Evolutionary conservation across 2,329 filamentous ascomycete genomes (phyloP), one percentile per base, ranked within the genome.

Genomic region (Emericellopsis atlantica): DNA sequence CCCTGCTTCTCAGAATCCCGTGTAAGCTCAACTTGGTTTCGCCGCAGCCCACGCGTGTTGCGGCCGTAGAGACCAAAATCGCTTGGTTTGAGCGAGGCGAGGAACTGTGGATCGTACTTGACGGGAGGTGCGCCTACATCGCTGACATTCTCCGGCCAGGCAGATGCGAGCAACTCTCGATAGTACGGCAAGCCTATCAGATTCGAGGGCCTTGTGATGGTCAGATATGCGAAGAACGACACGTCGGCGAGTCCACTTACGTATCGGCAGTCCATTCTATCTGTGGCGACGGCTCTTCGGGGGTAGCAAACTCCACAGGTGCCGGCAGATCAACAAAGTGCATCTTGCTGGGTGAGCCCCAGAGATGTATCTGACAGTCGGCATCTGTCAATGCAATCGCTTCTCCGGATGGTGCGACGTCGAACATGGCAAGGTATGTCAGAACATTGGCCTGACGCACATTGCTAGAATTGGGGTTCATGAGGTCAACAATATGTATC

Each of bases 401-500:
- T 58, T 94, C 87, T 1, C 88, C 89, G 2, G 88, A 93, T 0
- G 85, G 81, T 4, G 89, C 86, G 49, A 95, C 79, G 50, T 95
- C 88, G 47, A 95, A 78, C 47, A 84, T 81, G 44, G 77, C 79
- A 49, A 95, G 72, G 49, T 82, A 86, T 1, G 72, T 74, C 23
- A 80, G 72, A 5, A 89, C 76, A 51, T 89, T 88, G 29, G 84
- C 81, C 61, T 93, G 88, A 39, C 84, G 77, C 40, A 95, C 77
- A 49, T 84, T 89, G 54, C 86, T 87, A 16, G 85, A 81, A 54
- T 93, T 89, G 0, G 87, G 85, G 46, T 95, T 95, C 77, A 93
- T 87, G 5, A 98, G 74, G 58, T 98, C 92, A 39, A 96, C 87
- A 12, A 96, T 83, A 56, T 98, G 90, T 58, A 98, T 84, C 59